Conservation (phyloP, 179 eudicot species). For the Kewa caespitosa region DNA sequence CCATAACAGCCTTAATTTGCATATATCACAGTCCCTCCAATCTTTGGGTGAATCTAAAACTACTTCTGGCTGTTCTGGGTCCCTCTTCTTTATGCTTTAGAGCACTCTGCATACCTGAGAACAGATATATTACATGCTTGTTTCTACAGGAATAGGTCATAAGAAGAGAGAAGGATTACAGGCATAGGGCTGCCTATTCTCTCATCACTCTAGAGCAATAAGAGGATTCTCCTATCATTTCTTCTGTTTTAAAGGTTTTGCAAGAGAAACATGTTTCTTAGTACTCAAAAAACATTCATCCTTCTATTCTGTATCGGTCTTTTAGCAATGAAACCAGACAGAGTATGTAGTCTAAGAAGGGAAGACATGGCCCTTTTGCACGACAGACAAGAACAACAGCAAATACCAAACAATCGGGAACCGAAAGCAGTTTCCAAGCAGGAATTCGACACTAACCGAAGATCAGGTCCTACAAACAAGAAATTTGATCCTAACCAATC, state of each 20-base stretch:
- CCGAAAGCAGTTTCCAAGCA: constrained; percentile 38
- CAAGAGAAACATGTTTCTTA: constrained; percentile 38
- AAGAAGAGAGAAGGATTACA: constrained; percentile 35
- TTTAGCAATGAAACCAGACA: constrained; percentile 44
- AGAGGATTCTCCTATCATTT: constrained; percentile 19
- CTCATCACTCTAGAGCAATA: constrained; percentile 28
- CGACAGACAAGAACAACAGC: constrained; percentile 23
- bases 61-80: constrained; percentile 48
- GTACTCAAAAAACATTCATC: constrained; percentile 39
- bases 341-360: constrained; percentile 49
- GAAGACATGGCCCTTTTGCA: constrained; percentile 43
- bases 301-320: constrained; percentile 56
- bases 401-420: constrained; percentile 28
- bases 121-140: constrained; percentile 44
- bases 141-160: constrained; percentile 49
- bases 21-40: constrained; percentile 52
- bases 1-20: constrained; percentile 80
- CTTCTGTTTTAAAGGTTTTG: constrained; percentile 17
- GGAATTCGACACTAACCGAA: constrained; percentile 33
- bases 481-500: constrained; percentile 56
- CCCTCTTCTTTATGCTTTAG: constrained; percentile 68
- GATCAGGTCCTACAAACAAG: constrained; percentile 45
- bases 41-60: constrained; percentile 79
- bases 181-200: constrained; percentile 33
- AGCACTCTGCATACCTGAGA: constrained; percentile 38